Evolutionary conservation across 495 filamentous ascomycete genomes (phyloP).

Genomic region (Recurvomyces mirabilis): DNA sequence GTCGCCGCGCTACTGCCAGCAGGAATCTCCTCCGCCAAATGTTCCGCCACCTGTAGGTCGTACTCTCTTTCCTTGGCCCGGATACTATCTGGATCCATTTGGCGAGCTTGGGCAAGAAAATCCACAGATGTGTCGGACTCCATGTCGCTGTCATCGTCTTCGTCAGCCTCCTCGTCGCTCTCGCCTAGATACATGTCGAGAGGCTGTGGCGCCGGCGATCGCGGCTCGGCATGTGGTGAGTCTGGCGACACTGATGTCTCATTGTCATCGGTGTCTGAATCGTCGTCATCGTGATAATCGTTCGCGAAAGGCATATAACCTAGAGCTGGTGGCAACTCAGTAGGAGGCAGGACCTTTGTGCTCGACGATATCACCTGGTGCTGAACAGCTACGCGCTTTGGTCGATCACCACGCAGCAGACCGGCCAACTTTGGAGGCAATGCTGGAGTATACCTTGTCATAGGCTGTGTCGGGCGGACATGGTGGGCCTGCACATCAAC

Average conservation of each 20-base stretch:
- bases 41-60: constrained; percentile 28
- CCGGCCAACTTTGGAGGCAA: constrained; percentile 18
- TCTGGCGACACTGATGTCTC: constrained; percentile 8
- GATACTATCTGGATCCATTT: constrained; percentile 24
- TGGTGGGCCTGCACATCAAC: constrained; percentile 44
- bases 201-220: constrained; percentile 15
- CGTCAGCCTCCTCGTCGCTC: constrained; percentile 8
- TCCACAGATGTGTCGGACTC: constrained; percentile 23
- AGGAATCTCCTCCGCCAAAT: constrained; percentile 32
- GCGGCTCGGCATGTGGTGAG: constrained; percentile 2
- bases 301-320: constrained; percentile 21
- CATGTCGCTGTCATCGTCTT: constrained; percentile 7
- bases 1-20: constrained; percentile 33
- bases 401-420: constrained; percentile 8
- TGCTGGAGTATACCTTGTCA: constrained; percentile 3
- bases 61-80: constrained; percentile 26
- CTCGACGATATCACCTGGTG: constrained; percentile 22
- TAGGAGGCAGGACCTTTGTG: constrained; percentile 23
- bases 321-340: constrained; percentile 25
- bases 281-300: constrained; percentile 14
- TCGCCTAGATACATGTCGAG: constrained; percentile 8
- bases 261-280: constrained; percentile 22
- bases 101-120: constrained; percentile 28
- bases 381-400: constrained; percentile 6
- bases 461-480: constrained; percentile 1